Percentiles rank a stretch among this genome's conserved stretches.
These are phyloP conservation scores for Neospermospora avenae DNA, from an alignment of 2,329 filamentous ascomycete species.

Conservation along the genomic window DNA sequence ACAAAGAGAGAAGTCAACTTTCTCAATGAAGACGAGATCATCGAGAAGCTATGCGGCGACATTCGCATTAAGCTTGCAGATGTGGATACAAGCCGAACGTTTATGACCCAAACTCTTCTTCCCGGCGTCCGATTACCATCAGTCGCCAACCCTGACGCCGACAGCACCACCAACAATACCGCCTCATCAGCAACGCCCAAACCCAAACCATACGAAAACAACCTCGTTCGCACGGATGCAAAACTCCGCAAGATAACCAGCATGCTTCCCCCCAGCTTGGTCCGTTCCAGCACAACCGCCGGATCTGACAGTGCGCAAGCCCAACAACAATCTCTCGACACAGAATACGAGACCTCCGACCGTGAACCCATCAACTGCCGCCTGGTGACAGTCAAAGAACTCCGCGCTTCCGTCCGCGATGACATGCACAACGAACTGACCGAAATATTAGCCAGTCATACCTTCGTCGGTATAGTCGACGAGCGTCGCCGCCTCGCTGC, in stretches of 20 bases:
- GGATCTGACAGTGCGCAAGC: slow-evolving; percentile 16
- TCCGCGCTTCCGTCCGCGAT: slow-evolving; percentile 77
- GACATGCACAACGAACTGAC: slow-evolving; percentile 81
- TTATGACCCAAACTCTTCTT: slow-evolving; percentile 88
- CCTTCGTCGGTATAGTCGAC: slow-evolving; percentile 91
- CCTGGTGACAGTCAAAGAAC: slow-evolving; percentile 79
- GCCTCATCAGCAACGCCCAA: slow-evolving; percentile 43
- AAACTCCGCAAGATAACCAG: slow-evolving; percentile 91
- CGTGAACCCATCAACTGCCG: slow-evolving; percentile 68
- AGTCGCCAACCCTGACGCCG: slow-evolving; percentile 26
- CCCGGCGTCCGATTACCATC: slow-evolving; percentile 55
- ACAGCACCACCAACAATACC: slow-evolving; percentile 8
- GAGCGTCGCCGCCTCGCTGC: slow-evolving; percentile 83
- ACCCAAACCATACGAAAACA: slow-evolving; percentile 73
- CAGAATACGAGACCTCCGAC: slow-evolving; percentile 70
- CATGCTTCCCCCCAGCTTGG: slow-evolving; percentile 69
- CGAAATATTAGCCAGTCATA: slow-evolving; percentile 82
- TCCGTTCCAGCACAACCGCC: slow-evolving; percentile 32
- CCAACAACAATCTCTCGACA: slow-evolving; percentile 42
- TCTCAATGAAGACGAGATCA: slow-evolving; percentile 94
- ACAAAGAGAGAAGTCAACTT: slow-evolving; percentile 98
- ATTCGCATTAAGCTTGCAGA: slow-evolving; percentile 75
- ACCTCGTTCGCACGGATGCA: slow-evolving; percentile 84
- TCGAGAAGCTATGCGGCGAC: slow-evolving; percentile 77
- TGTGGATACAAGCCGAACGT: slow-evolving; percentile 91